Evolutionary conservation across 345 rosid species (phyloP).

Genomic region (Carallia brachiata): DNA sequence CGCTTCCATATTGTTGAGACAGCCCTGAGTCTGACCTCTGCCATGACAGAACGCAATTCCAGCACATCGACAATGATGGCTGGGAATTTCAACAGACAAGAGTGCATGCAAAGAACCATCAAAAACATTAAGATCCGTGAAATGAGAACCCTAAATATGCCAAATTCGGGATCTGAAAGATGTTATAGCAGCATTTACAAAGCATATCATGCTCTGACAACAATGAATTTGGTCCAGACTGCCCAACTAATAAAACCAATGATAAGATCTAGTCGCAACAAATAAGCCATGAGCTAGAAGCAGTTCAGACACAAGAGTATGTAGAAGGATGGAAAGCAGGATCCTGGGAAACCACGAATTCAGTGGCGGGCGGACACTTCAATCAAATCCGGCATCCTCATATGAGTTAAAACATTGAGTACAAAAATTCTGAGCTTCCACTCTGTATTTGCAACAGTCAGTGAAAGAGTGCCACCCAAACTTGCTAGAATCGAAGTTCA

Average conservation of each 20-base stretch:
- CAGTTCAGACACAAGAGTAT: conserved; percentile 9
- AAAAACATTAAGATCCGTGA: conserved; percentile 8
- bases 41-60: conserved; percentile 28
- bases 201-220: conserved; percentile 10
- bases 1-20: conserved; percentile 21
- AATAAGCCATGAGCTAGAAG: conserved; percentile 15
- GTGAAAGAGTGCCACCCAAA: not conserved
- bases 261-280: conserved; percentile 5
- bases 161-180: not conserved
- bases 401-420: not conserved
- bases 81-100: conserved; percentile 18
- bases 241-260: conserved; percentile 16
- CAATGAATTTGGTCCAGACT: conserved; percentile 2
- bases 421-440: conserved; percentile 3
- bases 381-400: conserved; percentile 16
- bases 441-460: not conserved
- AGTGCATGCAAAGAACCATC: not conserved
- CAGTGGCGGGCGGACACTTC: conserved; percentile 6
- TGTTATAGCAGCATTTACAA: not conserved
- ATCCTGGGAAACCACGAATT: conserved; percentile 11
- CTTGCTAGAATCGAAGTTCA: not conserved
- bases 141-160: conserved; percentile 4
- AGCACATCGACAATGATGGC: conserved; percentile 21
- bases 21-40: conserved; percentile 22
- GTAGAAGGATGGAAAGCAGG: conserved; percentile 14